Percentiles rank a stretch among this genome's conserved stretches.
phyloP scores from a whole-genome alignment of 140 eudicot genomes.

The Stevia rebaudiana region DNA sequence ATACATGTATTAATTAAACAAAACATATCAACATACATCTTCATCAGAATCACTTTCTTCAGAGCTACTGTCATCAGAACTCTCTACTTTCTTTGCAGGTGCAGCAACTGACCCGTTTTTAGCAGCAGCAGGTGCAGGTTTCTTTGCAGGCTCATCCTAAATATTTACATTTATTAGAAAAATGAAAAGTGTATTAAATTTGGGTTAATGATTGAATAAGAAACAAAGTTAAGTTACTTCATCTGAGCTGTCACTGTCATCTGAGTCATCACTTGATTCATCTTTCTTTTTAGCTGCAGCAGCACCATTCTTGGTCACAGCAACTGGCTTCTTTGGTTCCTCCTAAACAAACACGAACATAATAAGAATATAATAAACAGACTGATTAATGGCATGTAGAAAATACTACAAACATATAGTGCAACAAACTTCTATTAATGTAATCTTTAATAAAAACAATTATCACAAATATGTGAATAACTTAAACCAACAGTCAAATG shows the following conservation, averaged over 20 bases:
- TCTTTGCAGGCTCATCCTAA: slow-evolving; percentile 31
- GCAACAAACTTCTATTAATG: background rate
- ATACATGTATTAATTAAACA: too few species aligned
- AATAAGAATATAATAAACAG: background rate
- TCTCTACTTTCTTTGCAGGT: slow-evolving; percentile 45
- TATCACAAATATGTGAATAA: background rate
- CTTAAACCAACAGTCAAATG: background rate
- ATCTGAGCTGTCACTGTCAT: slow-evolving; percentile 30
- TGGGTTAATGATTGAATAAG: background rate
- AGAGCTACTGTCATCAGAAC: slow-evolving; percentile 41
- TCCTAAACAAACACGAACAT: slow-evolving; percentile 4
- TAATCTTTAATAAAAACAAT: background rate
- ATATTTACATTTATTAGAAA: background rate
- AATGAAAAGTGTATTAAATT: background rate
- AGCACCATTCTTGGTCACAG: slow-evolving; percentile 35
- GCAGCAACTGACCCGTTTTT: slow-evolving; percentile 25
- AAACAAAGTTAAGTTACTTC: slow-evolving; percentile 12
- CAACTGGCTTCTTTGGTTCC: slow-evolving; percentile 34
- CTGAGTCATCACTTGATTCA: slow-evolving; percentile 43
- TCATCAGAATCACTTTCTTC: slow-evolving; percentile 40
- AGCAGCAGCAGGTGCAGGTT: slow-evolving; percentile 19
- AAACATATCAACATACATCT: slow-evolving; percentile 10
- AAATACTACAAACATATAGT: background rate
- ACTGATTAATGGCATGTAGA: background rate
- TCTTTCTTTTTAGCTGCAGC: slow-evolving; percentile 31